A percentile compares a stretch with the other conserved stretches of the same genome.
Evolutionary conservation across 148 eudicot genomes (phyloP).

Genomic region (Rhododendron simsii): DNA sequence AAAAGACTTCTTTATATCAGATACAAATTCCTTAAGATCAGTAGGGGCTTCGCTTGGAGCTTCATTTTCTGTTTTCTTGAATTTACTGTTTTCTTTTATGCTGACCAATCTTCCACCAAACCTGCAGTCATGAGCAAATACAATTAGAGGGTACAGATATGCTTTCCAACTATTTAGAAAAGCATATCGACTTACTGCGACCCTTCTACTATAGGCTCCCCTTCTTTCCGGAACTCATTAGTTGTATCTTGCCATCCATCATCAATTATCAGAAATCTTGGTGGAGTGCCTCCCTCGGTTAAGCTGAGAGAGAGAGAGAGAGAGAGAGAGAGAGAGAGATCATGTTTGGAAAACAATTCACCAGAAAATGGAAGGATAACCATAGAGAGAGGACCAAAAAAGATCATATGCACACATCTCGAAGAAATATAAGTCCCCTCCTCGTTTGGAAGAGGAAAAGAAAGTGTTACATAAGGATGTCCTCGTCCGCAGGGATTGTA

Average conservation of each 20-base stretch:
- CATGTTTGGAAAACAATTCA: background rate
- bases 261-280: slow-evolving; percentile 36
- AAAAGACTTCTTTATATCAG: slow-evolving; percentile 28
- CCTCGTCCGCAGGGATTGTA: background rate
- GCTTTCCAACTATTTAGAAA: background rate
- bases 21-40: slow-evolving; percentile 30
- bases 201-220: slow-evolving; percentile 37
- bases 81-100: slow-evolving; percentile 37
- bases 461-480: background rate
- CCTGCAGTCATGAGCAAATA: slow-evolving; percentile 18
- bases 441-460: background rate
- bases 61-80: slow-evolving; percentile 12
- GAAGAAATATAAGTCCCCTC: background rate
- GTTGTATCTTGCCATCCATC: slow-evolving; percentile 44
- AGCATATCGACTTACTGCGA: slow-evolving; percentile 22
- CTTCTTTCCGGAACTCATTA: slow-evolving; percentile 38
- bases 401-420: background rate
- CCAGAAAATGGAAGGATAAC: background rate
- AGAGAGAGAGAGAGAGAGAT: background rate
- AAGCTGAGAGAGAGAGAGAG: slow-evolving; percentile 17
- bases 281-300: slow-evolving; percentile 35
- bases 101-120: slow-evolving; percentile 33
- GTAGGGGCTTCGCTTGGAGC: slow-evolving; percentile 7
- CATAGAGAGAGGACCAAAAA: background rate
- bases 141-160: slow-evolving; percentile 5